Conservation (phyloP, 192 early-diverging fungal genomes). For the Mortierella alpina region DNA sequence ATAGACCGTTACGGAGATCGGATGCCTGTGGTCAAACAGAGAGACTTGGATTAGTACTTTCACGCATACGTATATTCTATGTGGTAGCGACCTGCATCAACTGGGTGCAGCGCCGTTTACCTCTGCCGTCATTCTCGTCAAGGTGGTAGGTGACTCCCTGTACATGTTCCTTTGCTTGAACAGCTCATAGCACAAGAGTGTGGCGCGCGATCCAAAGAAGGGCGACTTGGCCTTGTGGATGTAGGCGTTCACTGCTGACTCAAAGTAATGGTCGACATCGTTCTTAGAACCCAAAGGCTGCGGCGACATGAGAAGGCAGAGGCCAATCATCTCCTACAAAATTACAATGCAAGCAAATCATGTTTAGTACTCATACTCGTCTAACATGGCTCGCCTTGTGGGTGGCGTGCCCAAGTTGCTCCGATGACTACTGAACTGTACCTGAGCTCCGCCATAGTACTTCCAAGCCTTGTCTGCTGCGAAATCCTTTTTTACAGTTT, state of each 20-base stretch:
- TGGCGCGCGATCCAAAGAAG: conserved; percentile 77
- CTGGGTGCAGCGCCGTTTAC: conserved; percentile 28
- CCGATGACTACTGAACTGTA: conserved; percentile 2
- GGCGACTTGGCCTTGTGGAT: conserved; percentile 64
- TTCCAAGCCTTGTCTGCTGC: conserved; percentile 80
- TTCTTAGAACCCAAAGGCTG: conserved; percentile 58
- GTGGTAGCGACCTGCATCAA: background rate
- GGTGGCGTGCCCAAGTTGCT: no score
- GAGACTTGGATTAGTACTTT: background rate
- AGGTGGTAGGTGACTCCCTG: conserved; percentile 73
- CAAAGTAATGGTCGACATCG: conserved; percentile 72
- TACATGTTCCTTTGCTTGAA: conserved; percentile 77
- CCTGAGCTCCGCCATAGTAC: conserved; percentile 79
- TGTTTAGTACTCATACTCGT: background rate
- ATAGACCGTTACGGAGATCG: conserved; percentile 79
- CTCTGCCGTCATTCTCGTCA: conserved; percentile 81
- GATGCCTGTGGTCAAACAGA: conserved; percentile 64
- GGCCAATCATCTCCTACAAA: conserved; percentile 87
- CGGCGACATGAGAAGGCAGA: conserved; percentile 80
- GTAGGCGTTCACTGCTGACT: conserved; percentile 81
- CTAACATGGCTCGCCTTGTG: no score
- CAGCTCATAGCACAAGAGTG: conserved; percentile 85
- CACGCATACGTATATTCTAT: background rate
- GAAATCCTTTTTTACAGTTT: conserved; percentile 89
- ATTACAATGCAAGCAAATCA: background rate